A percentile compares a stretch with the other conserved stretches of the same genome.
These are phyloP conservation scores for Podila minutissima DNA, from an alignment of 192 early-diverging fungal species.

Conservation along the genomic window DNA sequence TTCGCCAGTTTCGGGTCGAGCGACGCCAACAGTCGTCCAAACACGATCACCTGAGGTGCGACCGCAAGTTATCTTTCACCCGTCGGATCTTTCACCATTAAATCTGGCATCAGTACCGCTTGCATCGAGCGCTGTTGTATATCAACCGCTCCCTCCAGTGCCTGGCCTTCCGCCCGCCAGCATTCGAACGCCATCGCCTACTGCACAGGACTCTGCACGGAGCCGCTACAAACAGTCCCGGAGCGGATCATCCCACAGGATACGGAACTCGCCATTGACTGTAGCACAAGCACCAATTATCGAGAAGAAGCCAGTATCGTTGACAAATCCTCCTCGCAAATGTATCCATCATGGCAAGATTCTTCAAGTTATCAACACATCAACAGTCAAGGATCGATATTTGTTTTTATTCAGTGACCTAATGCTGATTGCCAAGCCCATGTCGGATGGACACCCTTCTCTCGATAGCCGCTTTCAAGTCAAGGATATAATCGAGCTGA, in stretches of 20 bases:
- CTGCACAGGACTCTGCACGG: conserved; percentile 9
- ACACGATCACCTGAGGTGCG: conserved; percentile 36
- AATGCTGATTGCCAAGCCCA: conserved; percentile 71
- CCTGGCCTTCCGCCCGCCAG: background rate
- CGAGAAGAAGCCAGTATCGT: conserved; percentile 39
- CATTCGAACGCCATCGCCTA: conserved; percentile 1
- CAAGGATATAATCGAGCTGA: conserved; percentile 62
- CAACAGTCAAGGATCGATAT: conserved; percentile 73
- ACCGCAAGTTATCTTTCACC: conserved; percentile 14
- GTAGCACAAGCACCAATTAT: background rate
- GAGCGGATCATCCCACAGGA: background rate
- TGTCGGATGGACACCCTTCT: conserved; percentile 58
- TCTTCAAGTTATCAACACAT: conserved; percentile 70
- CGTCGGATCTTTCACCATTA: conserved; percentile 9
- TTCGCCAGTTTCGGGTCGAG: conserved; percentile 28
- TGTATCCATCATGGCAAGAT: conserved; percentile 69
- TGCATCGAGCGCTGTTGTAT: conserved; percentile 6
- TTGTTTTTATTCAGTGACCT: conserved; percentile 74
- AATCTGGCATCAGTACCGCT: conserved; percentile 20
- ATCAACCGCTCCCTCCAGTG: conserved; percentile 36
- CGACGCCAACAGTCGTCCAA: conserved; percentile 29
- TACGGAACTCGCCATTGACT: background rate
- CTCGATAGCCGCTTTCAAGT: conserved; percentile 63
- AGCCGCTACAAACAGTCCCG: background rate
- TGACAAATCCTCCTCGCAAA: conserved; percentile 57